Evolutionary conservation across 257 asterid species (phyloP), one percentile per base, ranked within the genome.

Genomic region (Solanum phureja): DNA sequence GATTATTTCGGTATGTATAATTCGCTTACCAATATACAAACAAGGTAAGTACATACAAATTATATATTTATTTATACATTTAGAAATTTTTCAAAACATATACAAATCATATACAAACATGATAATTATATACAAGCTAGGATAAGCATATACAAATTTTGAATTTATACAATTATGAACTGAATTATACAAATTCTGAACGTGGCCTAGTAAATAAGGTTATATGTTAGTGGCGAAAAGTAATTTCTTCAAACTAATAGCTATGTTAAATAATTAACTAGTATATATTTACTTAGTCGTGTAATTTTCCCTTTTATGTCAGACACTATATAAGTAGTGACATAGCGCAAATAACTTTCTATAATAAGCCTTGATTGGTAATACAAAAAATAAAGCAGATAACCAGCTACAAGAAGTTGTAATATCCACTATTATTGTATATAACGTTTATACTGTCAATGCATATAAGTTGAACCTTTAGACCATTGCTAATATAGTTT

Each of bases 11-110:
- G 0, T 56, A 56, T 56, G 64, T 56, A 18, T 56, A 56, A 2
- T 56, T 56, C 11, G 4, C n/a, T 56, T 56, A 18, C 52, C 52
- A 44, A 12, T 44, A 11, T 3, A 44, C 52, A 44, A 12, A 44
- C 18, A 44, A 44, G 52, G 18, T 4, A 44, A 44, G 4, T 52
- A 52, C 4, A 52, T 52, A 56, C 2, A 56, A 56, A 56, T 56
- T 56, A 7, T 56, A 4, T 56, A 18, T 56, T 56, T 56, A 18
- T 18, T 56, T 56, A 18, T 56, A 56, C 0, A 7, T 56, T 18
- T 18, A 18, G n/a, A 56, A 6, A 2, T 0, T 6, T 56, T 56
- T 6, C 64, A 56, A 1, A 56, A 6, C 2, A 18, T 1, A 18
- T 6, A 52, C 60, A 52, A 52, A 5, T 52, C 23, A 52, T 52